Evolutionary conservation across 768 basidiomycete species (phyloP), one percentile per base, ranked within the genome.

Genomic region (Lactarius hatsudake): DNA sequence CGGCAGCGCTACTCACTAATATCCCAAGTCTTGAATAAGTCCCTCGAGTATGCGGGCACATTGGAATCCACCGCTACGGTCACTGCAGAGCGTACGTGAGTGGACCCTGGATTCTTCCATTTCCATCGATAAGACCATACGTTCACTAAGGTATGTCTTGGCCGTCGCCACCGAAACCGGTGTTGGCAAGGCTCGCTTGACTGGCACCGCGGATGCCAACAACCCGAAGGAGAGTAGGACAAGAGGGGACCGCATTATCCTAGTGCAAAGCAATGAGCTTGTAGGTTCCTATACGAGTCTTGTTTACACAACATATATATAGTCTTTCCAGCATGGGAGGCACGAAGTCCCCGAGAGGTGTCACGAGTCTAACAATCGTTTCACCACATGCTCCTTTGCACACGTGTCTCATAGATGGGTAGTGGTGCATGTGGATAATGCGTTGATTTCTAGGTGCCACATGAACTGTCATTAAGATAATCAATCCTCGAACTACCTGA

Each of bases 1-100:
- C 12, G 1, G 15, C 23, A 28, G 38, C 30, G 51, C 15, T 38
- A 76, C 81, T 58, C 26, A 84, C 83, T 81, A 45, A 71, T 83
- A 62, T 81, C 79, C 84, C 84, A 86, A 30, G 77, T 78, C 60
- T 79, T 78, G 78, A 85, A 86, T 45, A 73, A 68, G 62, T 75
- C 73, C 7, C 84, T 70, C 26, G 65, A 64, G 68, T 82, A 82
- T 5, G 81, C 79, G 0, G 81, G 81, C 10, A 71, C 70, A 68
- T 82, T 81, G 36, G 79, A 80, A 56, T 79, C 79, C 17, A 73
- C 77, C 9, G 79, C 80, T 12, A 82, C 81, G 10, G 77, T 77
- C 59, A 82, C 73, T 73, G 43, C 7, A 48, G 58, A 43, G 10
- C 20, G 28, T 28, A 38, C 42, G 38, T 38, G 38, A 40, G 38